These are phyloP conservation scores for Puya raimondii DNA, from an alignment of 176 grass and related monocot species.

Conservation along the genomic window DNA sequence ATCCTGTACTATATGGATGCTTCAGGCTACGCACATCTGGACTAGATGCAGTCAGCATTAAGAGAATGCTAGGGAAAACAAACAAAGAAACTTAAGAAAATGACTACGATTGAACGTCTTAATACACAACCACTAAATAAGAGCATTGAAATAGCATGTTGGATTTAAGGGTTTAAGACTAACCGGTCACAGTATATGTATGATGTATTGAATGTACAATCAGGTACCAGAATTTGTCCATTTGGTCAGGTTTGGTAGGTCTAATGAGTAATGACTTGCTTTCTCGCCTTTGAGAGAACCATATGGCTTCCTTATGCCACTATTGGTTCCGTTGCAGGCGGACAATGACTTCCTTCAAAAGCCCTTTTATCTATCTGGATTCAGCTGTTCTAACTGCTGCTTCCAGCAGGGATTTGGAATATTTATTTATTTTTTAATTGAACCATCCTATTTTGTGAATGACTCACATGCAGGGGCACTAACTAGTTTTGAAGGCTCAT, in stretches of 20 bases:
- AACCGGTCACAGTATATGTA: no score
- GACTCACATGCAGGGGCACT: background rate
- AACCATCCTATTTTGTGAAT: background rate
- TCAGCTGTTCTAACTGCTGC: background rate
- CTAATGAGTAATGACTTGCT: background rate
- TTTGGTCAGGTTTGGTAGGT: background rate
- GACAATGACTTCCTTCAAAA: slow-evolving; percentile 12
- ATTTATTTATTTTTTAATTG: background rate
- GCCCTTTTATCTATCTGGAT: background rate
- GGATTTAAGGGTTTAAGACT: no score
- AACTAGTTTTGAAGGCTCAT: background rate
- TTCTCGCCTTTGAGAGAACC: slow-evolving; percentile 28
- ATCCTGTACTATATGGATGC: no score
- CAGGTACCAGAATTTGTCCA: background rate
- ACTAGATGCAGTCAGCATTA: no score
- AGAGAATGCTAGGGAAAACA: no score
- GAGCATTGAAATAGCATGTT: no score
- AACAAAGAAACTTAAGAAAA: no score
- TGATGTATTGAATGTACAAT: no score
- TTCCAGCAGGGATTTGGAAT: slow-evolving; percentile 5
- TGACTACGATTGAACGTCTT: no score
- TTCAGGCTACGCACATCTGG: no score
- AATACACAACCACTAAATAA: no score
- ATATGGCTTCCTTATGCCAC: slow-evolving; percentile 16
- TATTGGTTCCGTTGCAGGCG: slow-evolving; percentile 34